Base-by-base conservation (phyloP, 73 alveolate species). In the Uronychia binucleata region DNA sequence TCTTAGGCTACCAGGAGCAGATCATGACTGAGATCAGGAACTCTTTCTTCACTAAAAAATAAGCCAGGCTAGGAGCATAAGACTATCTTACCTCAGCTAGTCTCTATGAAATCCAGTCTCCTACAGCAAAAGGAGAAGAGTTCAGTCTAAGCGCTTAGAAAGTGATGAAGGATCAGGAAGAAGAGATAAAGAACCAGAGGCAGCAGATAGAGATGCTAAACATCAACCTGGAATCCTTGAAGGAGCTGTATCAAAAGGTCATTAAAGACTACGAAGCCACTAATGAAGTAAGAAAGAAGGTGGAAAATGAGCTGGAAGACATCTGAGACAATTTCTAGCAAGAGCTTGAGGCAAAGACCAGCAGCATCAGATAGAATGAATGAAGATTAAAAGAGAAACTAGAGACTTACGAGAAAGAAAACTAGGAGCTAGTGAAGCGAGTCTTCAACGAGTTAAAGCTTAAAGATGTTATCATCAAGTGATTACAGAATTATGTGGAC, bases 381-480 rank as follows among this genome's bases (percentile, higher is more conserved):
- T 46, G 5, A 19, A 46, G 67, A 30, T 26, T 67, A 13, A 13
- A 67, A 67, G n/a, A n/a, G n/a, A 28, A 67, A 1, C 29, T 67
- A 26, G 14, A 13, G 31, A 67, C 78, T 67, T 5, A 67, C 5
- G 32, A 67, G 78, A 13, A 67, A 26, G 78, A 67, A 67, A 67
- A 67, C 31, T 13, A 67, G 8, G 29, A 14, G 30, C 5, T 13
- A 1, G 32, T 67, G 78, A 67, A 25, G 78, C 32, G 5, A 67
- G 29, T 67, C 26, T 13, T 1, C 1, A 85, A 77, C 25, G 91
- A 85, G 30, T 74, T 85, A 46, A 77, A 77, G 0, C 32, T 85
- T 1, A 85, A 85, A 46, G 91, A 85, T 77, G 82, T 85, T 1
- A 76, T 85, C 0, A 30, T 85, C 1, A 82, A 85, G 57, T 77